phyloP scores from a whole-genome alignment of 768 basidiomycete genomes.

The Infundibulicybe gibba region DNA sequence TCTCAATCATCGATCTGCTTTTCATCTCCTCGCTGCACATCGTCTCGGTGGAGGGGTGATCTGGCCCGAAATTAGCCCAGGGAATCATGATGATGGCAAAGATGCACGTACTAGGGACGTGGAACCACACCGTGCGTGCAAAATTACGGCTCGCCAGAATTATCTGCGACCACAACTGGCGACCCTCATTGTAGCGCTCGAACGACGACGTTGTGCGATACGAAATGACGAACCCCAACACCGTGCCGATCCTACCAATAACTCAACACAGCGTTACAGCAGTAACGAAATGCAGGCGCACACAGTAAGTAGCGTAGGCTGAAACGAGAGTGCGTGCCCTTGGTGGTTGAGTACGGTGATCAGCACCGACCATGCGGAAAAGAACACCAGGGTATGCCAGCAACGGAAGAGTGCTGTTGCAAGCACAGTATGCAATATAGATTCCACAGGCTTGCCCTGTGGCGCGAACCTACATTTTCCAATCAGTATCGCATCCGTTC shows the following conservation, averaged over 20 bases:
- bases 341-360: slow-evolving; percentile 50
- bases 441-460: slow-evolving; percentile 28
- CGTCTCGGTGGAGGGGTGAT: slow-evolving; percentile 14
- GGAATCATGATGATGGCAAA: background rate
- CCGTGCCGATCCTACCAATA: slow-evolving; percentile 49
- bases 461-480: slow-evolving; percentile 29
- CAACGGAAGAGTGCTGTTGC: slow-evolving; percentile 50
- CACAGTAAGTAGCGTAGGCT: slow-evolving; percentile 63
- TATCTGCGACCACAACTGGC: slow-evolving; percentile 68
- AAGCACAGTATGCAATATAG: slow-evolving; percentile 37
- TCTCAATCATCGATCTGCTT: slow-evolving; percentile 54
- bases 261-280: slow-evolving; percentile 15
- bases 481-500: background rate
- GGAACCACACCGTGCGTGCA: slow-evolving; percentile 65
- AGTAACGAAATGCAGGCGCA: slow-evolving; percentile 30
- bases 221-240: slow-evolving; percentile 72
- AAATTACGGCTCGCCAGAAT: slow-evolving; percentile 53
- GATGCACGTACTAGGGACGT: slow-evolving; percentile 47
- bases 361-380: slow-evolving; percentile 58
- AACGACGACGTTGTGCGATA: slow-evolving; percentile 72
- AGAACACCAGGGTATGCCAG: slow-evolving; percentile 68
- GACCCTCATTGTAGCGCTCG: slow-evolving; percentile 75
- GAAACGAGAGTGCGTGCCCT: slow-evolving; percentile 40
- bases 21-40: slow-evolving; percentile 25
- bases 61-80: slow-evolving; percentile 9